Evolutionary conservation across 2,329 filamentous ascomycete genomes (phyloP), one percentile per base, ranked within the genome.

Genomic region (Neocucurbitaria cava): DNA sequence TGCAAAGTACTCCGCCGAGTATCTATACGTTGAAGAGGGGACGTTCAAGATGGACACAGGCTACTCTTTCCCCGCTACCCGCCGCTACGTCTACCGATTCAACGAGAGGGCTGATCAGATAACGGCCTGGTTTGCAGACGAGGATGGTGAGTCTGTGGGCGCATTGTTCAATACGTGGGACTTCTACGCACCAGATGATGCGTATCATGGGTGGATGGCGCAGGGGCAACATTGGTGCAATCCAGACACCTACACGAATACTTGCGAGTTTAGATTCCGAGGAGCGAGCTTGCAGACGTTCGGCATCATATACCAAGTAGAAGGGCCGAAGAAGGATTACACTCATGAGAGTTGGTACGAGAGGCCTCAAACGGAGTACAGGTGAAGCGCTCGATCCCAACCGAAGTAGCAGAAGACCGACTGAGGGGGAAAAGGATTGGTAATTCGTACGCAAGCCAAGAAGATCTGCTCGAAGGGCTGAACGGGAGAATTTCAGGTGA

Each of bases 101-200:
- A 79, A 85, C 40, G 86, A 88, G 59, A 64, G 52, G 9, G 77
- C 68, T 1, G 89, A 92, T 64, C 74, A 72, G 24, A 77, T 93
- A 20, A 89, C 85, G 55, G 86, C 89, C 1, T 93, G 89, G 89
- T 92, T 92, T 63, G 86, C 86, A 35, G 86, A 87, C 59, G 84
- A 89, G 15, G 87, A 90, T 59, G 84, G 88, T n/a, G 85, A 89
- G 58, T 81, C 81, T 13, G 87, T 87, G 0, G 89, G 92, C 68
- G 89, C 92, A 59, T 77, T 92, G 18, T 94, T 93, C 72, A 89
- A 92, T 65, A 83, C 87, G 58, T 77, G 92, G n/a, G 82, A 88
- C 52, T 90, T 92, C 61, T 54, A 78, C 20, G 47, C 62, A 10
- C 68, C 71, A 4, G 61, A 71, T 3, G 66, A 70, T 4, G 59